Evolutionary conservation across 129 eudicot species (phyloP).

Genomic region (Ambrosia artemisiifolia): DNA sequence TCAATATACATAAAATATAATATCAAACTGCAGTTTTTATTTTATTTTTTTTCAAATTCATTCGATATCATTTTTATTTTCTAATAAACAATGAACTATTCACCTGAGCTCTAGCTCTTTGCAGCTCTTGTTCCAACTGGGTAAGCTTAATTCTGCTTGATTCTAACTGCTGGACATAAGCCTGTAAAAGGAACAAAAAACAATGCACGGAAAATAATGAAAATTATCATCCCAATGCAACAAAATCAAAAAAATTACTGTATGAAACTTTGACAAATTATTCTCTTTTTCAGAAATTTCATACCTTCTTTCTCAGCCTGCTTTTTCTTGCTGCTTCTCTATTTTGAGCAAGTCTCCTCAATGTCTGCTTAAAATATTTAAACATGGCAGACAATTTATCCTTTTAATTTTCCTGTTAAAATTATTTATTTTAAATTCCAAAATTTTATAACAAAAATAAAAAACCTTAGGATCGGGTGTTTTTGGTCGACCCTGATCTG

Average conservation of each 20-base stretch:
- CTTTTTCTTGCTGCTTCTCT: conserved; percentile 98
- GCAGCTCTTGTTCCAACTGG: conserved; percentile 90
- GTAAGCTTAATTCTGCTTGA: conserved; percentile 93
- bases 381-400: conserved; percentile 8
- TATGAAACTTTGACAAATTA: conserved; percentile 25
- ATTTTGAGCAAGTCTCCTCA: conserved; percentile 98
- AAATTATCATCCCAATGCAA: conserved; percentile 16
- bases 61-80: too few species aligned
- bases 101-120: conserved; percentile 92
- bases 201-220: conserved; percentile 20
- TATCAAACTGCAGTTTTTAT: too few species aligned
- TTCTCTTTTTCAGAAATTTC: conserved; percentile 33
- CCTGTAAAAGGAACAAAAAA: conserved; percentile 48
- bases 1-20: too few species aligned
- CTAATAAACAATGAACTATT: conserved; percentile 15
- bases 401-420: neutral
- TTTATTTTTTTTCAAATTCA: too few species aligned
- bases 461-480: conserved; percentile 91
- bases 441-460: neutral
- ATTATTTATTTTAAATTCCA: neutral
- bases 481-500: conserved; percentile 85
- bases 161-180: conserved; percentile 97
- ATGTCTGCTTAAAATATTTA: conserved; percentile 54
- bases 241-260: neutral
- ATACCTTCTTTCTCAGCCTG: conserved; percentile 95